Conservation (phyloP, 2,329 filamentous ascomycete genomes). For the Aaosphaeria arxii region DNA sequence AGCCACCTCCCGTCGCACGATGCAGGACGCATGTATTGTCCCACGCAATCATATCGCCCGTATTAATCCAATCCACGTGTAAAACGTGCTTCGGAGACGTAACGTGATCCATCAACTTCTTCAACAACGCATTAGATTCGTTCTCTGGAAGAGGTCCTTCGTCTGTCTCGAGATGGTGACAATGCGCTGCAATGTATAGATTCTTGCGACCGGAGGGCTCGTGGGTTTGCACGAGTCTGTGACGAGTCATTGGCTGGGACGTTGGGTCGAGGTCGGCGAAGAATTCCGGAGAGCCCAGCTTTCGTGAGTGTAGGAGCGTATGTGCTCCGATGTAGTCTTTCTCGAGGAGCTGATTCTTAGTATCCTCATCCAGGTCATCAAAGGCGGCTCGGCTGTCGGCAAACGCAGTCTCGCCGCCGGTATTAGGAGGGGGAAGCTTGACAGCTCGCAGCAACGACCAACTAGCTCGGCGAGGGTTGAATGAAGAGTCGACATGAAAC, state of each 20-base stretch:
- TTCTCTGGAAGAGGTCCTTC: slow-evolving; percentile 7
- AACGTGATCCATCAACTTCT: slow-evolving; percentile 47
- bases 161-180: slow-evolving; percentile 49
- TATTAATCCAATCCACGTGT: slow-evolving; percentile 48
- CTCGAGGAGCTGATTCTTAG: slow-evolving; percentile 22
- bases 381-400: slow-evolving; percentile 22
- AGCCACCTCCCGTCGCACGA: slow-evolving; percentile 48
- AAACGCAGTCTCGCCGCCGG: slow-evolving; percentile 24
- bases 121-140: slow-evolving; percentile 35
- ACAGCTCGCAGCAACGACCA: slow-evolving; percentile 20
- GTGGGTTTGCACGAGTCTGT: slow-evolving; percentile 52
- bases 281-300: slow-evolving; percentile 49
- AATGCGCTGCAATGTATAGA: slow-evolving; percentile 53
- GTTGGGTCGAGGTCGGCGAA: slow-evolving; percentile 47
- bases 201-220: slow-evolving; percentile 52
- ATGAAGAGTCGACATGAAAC: slow-evolving; percentile 27
- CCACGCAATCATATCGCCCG: slow-evolving; percentile 56
- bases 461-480: slow-evolving; percentile 25
- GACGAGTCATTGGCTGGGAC: slow-evolving; percentile 39
- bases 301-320: slow-evolving; percentile 52
- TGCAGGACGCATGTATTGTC: slow-evolving; percentile 60
- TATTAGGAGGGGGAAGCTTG: slow-evolving; percentile 20
- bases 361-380: slow-evolving; percentile 25
- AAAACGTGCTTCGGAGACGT: slow-evolving; percentile 48
- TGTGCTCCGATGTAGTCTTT: slow-evolving; percentile 21